Evolutionary conservation across 2,329 filamentous ascomycete genomes (phyloP).

Genomic region (Ophiostoma himal-ulmi): DNA sequence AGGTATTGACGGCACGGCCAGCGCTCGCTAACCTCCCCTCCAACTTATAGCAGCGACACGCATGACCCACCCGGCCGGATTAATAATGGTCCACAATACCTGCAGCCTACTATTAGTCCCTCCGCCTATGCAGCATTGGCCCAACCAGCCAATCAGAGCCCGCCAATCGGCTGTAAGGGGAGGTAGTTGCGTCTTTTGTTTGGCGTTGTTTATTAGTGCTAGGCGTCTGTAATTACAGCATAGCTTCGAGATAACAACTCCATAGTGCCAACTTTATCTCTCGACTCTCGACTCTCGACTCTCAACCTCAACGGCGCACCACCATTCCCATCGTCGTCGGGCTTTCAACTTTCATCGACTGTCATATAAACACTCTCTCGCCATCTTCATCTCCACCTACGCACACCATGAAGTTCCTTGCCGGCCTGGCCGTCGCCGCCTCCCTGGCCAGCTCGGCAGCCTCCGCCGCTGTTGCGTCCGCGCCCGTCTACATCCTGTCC

Average conservation of each 20-base stretch:
- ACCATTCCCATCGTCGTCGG: conserved; percentile 6
- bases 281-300: background rate
- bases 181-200: conserved; percentile 10
- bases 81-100: conserved; percentile 9
- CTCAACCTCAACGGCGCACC: background rate
- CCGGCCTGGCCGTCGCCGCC: conserved; percentile 31
- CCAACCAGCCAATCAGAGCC: background rate
- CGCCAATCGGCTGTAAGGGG: conserved; percentile 6
- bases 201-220: conserved; percentile 12
- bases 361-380: background rate
- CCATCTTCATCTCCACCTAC: conserved; percentile 12
- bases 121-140: background rate
- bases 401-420: conserved; percentile 32
- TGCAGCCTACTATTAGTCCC: conserved; percentile 4
- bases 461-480: conserved; percentile 36
- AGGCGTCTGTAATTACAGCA: background rate
- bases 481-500: conserved; percentile 51
- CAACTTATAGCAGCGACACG: background rate
- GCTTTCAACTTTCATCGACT: background rate
- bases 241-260: conserved; percentile 5
- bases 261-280: background rate
- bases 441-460: conserved; percentile 30
- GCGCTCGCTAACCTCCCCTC: background rate
- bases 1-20: background rate
- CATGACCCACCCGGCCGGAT: background rate